These are phyloP conservation scores for Neurospora sp. DNA, from an alignment of 495 filamentous ascomycete genomes.

Conservation along the genomic window DNA sequence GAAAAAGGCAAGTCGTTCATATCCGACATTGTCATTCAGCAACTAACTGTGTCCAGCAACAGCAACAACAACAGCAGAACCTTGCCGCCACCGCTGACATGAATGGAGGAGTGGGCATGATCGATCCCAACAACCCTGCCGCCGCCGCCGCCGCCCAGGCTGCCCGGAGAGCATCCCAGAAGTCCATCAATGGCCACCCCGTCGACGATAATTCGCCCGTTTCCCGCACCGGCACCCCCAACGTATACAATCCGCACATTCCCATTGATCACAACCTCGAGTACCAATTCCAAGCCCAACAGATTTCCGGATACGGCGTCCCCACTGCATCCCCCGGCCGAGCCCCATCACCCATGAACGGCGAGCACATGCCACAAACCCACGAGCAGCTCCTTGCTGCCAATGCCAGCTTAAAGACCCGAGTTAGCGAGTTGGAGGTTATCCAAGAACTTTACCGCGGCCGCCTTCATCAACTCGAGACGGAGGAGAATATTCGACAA, in stretches of 20 bases:
- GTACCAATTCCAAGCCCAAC: conserved; percentile 46
- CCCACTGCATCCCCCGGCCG: conserved; percentile 57
- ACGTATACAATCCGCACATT: conserved; percentile 50
- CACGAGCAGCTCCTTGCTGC: conserved; percentile 67
- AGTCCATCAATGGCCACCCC: conserved; percentile 59
- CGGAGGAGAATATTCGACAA: conserved; percentile 52
- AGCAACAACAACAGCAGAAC: conserved; percentile 27
- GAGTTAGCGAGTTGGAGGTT: conserved; percentile 86
- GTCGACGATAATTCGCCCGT: conserved; percentile 78
- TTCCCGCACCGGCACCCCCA: conserved; percentile 77
- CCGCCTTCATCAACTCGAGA: conserved; percentile 78
- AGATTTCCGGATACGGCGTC: conserved; percentile 33
- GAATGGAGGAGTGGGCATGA: conserved; percentile 37
- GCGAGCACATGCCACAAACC: conserved; percentile 64
- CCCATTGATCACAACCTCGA: conserved; percentile 61
- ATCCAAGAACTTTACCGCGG: conserved; percentile 90
- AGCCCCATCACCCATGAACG: conserved; percentile 57
- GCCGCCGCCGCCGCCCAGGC: conserved; percentile 23
- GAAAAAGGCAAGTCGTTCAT: conserved; percentile 58
- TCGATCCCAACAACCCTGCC: conserved; percentile 32
- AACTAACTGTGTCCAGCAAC: conserved; percentile 1
- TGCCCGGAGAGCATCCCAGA: conserved; percentile 57
- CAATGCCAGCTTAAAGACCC: conserved; percentile 77
- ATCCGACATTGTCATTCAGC: not conserved
- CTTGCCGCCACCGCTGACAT: conserved; percentile 42